Evolutionary conservation across 768 basidiomycete genomes (phyloP), one percentile per base, ranked within the genome.

Genomic region (Nidularia sp.): DNA sequence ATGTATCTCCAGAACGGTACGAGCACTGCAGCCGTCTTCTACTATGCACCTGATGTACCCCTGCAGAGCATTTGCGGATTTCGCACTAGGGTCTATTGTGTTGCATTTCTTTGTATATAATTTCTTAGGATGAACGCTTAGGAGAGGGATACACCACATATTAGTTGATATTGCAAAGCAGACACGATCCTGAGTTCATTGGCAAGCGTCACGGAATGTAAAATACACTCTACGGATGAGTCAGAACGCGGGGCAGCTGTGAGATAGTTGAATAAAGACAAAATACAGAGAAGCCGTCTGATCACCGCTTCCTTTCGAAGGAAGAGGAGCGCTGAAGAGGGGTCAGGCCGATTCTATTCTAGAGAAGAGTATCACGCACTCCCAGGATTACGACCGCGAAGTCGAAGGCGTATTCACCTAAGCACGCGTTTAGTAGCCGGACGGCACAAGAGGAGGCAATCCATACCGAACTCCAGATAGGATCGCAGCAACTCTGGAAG

Each of bases 41-140:
- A 5, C 4, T 48, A 31, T 22, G 15, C 45, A 34, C 15, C 39
- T 47, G 35, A 51, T 48, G 43, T 41, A 53, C 25, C 52, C 49
- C 48, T 52, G 13, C 64, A 99, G 97, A 62, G 97, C 97, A 15
- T 99, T 99, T 63, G 95, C 91, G 44, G 97, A 99, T 64, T 99
- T 98, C 63, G 90, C 89, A 29, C 68, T 95, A 44, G 94, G 94
- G n/a, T 95, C 93, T 2, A 86, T 98, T 56, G 85, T 98, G 36
- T 77, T 99, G 34, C 97, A 99, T 70, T 94, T 98, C 76, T 99
- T 98, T 67, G 95, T 97, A 54, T 98, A 86, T 80, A 98, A 98
- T 72, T 98, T 97, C 80, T 79, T 99, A 10, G 97, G 96, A 67
- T 98, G 65, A 70, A 39, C 2, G 36, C 15, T 9, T 15, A 39